phyloP scores from a whole-genome alignment of 495 filamentous ascomycete genomes.

The Amorphotheca resinae region DNA sequence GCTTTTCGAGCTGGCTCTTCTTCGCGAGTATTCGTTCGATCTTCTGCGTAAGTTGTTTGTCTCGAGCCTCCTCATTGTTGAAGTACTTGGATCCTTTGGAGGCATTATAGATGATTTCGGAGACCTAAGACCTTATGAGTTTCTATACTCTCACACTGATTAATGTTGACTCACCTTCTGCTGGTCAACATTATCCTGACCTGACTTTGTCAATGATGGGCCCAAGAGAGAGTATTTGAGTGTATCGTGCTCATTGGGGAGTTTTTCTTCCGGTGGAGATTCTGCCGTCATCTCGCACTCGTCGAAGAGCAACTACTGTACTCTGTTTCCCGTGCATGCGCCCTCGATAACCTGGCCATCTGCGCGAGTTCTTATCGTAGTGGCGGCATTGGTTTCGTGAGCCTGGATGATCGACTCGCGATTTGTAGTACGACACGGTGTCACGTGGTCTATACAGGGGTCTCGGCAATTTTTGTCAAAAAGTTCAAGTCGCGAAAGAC shows the following conservation, averaged over 20 bases:
- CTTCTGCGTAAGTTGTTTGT: constrained; percentile 73
- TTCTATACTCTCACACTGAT: too few relatives aligned
- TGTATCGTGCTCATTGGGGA: constrained; percentile 23
- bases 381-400: background rate
- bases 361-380: background rate
- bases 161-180: constrained; percentile 48
- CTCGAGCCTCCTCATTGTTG: constrained; percentile 74
- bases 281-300: constrained; percentile 8
- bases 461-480: background rate
- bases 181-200: constrained; percentile 91
- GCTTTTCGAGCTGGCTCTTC: constrained; percentile 63
- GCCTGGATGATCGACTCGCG: background rate
- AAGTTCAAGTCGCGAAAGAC: constrained; percentile 1
- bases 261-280: constrained; percentile 2
- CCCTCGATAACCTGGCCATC: background rate
- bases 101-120: constrained; percentile 92
- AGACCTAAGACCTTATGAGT: constrained; percentile 41
- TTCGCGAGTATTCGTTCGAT: constrained; percentile 68
- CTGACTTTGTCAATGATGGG: constrained; percentile 86
- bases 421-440: background rate
- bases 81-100: constrained; percentile 97
- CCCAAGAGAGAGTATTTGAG: constrained; percentile 65
- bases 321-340: background rate
- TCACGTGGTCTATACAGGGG: background rate
- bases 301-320: background rate